A percentile compares a stretch with the other conserved stretches of the same genome.
Conservation (phyloP, 345 rosid genomes). For the Psidium friedrichsthalianum region DNA sequence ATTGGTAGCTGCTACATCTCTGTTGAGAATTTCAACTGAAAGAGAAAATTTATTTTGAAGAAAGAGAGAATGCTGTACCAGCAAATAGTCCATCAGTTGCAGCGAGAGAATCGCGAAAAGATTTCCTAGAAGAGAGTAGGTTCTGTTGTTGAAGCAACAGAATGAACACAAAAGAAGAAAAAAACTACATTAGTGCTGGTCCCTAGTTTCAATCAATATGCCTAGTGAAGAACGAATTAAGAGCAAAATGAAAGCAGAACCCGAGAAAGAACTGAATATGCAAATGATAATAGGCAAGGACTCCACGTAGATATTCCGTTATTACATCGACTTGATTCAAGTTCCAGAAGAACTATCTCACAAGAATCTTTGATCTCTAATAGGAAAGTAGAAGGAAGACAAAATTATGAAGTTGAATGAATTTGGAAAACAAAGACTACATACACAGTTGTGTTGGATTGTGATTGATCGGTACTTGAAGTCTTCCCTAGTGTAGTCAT, state of each 20-base stretch:
- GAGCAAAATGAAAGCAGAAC: background rate
- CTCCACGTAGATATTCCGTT: background rate
- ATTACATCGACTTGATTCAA: background rate
- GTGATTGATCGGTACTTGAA: conserved; percentile 14
- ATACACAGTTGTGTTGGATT: conserved; percentile 7
- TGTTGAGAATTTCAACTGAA: background rate
- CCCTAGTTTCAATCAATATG: background rate
- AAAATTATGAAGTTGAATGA: background rate
- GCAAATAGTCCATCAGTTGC: conserved; percentile 29
- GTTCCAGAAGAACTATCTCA: background rate
- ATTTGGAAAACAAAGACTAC: background rate
- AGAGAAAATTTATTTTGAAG: background rate
- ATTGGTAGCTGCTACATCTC: background rate
- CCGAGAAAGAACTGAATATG: background rate
- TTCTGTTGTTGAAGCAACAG: conserved; percentile 4
- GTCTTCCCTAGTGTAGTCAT: conserved; percentile 34
- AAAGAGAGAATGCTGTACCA: conserved; percentile 2
- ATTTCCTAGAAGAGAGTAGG: conserved; percentile 24
- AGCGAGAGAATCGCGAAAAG: conserved; percentile 34
- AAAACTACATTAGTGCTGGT: background rate
- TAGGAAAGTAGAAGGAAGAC: background rate
- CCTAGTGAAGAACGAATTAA: background rate
- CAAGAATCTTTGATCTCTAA: background rate
- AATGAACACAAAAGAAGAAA: background rate
- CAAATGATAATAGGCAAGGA: background rate